Base-by-base conservation (phyloP, 108 stramenopile species). In the Cyclotella kingstonii region DNA sequence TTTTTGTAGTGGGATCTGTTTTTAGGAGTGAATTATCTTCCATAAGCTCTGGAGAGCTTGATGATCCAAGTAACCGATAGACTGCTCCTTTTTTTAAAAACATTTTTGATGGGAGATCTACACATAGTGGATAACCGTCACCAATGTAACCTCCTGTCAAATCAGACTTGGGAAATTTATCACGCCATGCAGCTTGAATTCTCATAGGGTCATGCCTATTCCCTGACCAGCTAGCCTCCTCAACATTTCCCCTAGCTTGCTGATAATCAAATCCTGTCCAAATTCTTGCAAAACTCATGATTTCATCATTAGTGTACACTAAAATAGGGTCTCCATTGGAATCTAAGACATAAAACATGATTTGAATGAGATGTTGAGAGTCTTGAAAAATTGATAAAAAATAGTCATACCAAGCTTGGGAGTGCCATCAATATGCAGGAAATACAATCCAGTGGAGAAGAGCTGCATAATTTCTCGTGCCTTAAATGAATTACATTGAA, bases 241-340 rank as follows among this genome's bases (percentile, higher is more conserved):
- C 81, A 8, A 78, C 60, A 54, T 84, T 84, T 17, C 73, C 73
- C 26, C 85, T 59, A 7, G 42, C 31, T 43, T 54, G 23, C 55
- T 70, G 83, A 14, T 55, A 44, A 28, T 72, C 68, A 47, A 86
- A 86, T 2, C 85, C 88, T 29, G 86, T 88, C 70, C 82, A 82
- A 4, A 66, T 75, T 9, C 79, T 60, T 5, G 87, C 83, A 62
- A 74, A 77, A 45, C 67, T 70, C 47, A 82, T 72, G 30, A 82
- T 77, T 22, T 79, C 78, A 30, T 77, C 78, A 51, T 77, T 77
- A 2, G 76, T 66, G 48, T 82, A 82, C 2, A 76, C 70, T 33
- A 49, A 22, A 9, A 71, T 30, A 14, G 74, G 72, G 38, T 79
- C 36, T 5, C 69, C 66, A 31, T 81, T 36, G 22, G 49, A 48